Percentiles rank a stretch among this genome's conserved stretches.
phyloP scores from a whole-genome alignment of 805 yeast species.

The Wickerhamiella dianesei region DNA sequence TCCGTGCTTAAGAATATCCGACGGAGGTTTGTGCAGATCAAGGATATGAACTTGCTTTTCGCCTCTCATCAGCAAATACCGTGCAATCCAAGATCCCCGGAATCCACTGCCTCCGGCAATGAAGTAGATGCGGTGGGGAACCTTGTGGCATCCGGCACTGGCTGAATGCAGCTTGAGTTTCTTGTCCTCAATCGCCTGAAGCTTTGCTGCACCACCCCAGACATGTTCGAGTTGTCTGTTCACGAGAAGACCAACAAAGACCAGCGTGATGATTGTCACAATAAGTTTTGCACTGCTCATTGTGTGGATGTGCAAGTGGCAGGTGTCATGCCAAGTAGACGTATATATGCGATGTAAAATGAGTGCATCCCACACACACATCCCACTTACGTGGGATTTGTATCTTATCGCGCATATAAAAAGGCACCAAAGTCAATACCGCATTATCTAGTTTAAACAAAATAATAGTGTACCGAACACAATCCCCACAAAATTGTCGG shows the following conservation, averaged over 20 bases:
- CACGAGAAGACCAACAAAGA: not conserved
- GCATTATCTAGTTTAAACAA: too few species aligned
- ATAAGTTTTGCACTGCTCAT: not conserved
- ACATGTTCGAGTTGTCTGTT: not conserved
- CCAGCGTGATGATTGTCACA: not conserved
- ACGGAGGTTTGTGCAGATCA: slow-evolving; percentile 18
- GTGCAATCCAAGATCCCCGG: slow-evolving; percentile 23
- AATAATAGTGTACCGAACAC: too few species aligned
- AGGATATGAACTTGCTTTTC: slow-evolving; percentile 16
- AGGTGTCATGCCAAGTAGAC: too few species aligned
- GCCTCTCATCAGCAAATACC: slow-evolving; percentile 20
- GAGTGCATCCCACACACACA: too few species aligned
- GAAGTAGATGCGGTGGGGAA: slow-evolving; percentile 14
- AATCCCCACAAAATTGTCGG: too few species aligned
- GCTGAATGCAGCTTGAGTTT: slow-evolving; percentile 10
- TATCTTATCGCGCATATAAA: too few species aligned
- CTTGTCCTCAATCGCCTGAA: slow-evolving; percentile 9
- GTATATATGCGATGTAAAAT: too few species aligned
- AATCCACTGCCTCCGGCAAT: slow-evolving; percentile 24
- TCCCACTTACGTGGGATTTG: too few species aligned
- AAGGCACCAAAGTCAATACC: too few species aligned
- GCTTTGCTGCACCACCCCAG: not conserved
- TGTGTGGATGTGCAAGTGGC: not conserved
- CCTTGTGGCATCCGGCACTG: slow-evolving; percentile 9
- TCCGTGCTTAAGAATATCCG: slow-evolving; percentile 19